phyloP scores from a whole-genome alignment of 495 filamentous ascomycete genomes.

The Melanomma pulvis-pyrius region DNA sequence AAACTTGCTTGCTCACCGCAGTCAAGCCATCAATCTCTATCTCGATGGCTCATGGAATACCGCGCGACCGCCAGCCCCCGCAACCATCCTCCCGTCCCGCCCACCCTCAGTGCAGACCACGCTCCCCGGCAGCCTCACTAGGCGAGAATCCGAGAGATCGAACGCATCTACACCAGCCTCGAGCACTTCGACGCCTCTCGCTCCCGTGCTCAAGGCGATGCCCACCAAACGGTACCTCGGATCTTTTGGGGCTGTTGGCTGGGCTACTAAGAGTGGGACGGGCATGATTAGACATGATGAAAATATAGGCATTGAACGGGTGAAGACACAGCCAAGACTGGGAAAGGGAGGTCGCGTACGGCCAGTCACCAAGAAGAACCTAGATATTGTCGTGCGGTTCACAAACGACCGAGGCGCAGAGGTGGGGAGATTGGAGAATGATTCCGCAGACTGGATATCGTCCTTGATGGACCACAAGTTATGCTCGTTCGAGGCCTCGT shows the following conservation, averaged over 20 bases:
- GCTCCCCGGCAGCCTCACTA: constrained; percentile 1
- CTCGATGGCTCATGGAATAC: constrained; percentile 91
- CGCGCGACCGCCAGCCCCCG: constrained; percentile 20
- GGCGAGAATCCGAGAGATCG: constrained; percentile 16
- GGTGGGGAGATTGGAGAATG: constrained; percentile 84
- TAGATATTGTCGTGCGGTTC: constrained; percentile 93
- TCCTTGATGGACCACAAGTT: constrained; percentile 89
- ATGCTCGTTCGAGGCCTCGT: constrained; percentile 82
- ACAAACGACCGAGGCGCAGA: constrained; percentile 79
- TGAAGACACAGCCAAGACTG: constrained; percentile 64
- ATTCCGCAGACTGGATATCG: constrained; percentile 92
- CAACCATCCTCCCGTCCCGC: constrained; percentile 4
- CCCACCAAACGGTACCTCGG: constrained; percentile 79
- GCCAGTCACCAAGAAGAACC: constrained; percentile 49
- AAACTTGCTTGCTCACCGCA: background rate
- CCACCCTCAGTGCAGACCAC: constrained; percentile 17
- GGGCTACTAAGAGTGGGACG: constrained; percentile 85
- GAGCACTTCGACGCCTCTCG: constrained; percentile 8
- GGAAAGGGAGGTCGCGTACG: constrained; percentile 54
- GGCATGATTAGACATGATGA: constrained; percentile 77
- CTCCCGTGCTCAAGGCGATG: constrained; percentile 43
- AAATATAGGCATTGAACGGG: constrained; percentile 79
- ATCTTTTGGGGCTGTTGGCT: constrained; percentile 86
- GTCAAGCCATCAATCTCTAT: constrained; percentile 67
- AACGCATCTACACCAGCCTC: constrained; percentile 19